Evolutionary conservation across 1,284 basidiomycete genomes (phyloP).

Genomic region (Earliella scabrosa): DNA sequence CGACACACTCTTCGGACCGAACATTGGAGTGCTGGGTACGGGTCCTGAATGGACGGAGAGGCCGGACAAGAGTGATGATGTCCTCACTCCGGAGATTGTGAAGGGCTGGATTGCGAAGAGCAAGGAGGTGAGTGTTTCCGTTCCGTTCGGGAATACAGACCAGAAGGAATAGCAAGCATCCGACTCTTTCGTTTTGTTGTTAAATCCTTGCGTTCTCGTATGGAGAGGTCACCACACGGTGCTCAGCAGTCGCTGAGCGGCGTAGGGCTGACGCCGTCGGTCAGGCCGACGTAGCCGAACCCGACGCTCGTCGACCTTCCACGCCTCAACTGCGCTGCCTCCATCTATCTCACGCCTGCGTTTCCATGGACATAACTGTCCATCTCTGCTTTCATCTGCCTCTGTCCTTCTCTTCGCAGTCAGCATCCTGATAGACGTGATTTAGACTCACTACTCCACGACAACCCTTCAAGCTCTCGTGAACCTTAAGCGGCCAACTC

Average conservation of each 20-base stretch:
- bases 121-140: constrained; percentile 66
- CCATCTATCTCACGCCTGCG: neutral
- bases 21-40: constrained; percentile 57
- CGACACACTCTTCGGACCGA: constrained; percentile 70
- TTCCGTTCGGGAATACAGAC: neutral
- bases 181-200: no score
- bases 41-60: constrained; percentile 49
- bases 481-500: constrained; percentile 86
- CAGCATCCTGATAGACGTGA: no score
- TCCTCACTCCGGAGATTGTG: constrained; percentile 78
- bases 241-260: no score
- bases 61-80: constrained; percentile 56
- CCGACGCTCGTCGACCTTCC: neutral
- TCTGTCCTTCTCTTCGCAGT: no score
- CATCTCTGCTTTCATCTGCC: no score
- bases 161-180: no score
- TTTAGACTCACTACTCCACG: constrained; percentile 75
- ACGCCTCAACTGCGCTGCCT: neutral
- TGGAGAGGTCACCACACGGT: neutral
- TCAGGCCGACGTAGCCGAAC: neutral
- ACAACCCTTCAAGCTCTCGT: constrained; percentile 91
- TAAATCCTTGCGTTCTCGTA: no score
- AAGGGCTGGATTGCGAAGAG: constrained; percentile 83
- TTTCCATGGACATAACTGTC: no score
- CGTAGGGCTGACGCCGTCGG: neutral